phyloP scores from a whole-genome alignment of 1,284 basidiomycete species.

The Trametes pubescens region DNA sequence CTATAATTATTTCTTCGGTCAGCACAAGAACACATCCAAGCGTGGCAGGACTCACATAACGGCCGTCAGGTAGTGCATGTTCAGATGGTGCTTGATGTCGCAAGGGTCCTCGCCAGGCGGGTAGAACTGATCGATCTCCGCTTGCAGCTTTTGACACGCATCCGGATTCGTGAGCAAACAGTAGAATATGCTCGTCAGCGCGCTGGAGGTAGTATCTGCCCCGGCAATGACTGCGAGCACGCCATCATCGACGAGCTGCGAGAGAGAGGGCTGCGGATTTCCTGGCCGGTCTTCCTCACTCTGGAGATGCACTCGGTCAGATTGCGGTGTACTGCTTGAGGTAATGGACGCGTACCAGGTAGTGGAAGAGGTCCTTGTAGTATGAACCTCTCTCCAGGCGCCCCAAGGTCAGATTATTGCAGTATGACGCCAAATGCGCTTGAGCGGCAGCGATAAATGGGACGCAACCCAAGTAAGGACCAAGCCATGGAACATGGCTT shows the following conservation, averaged over 20 bases:
- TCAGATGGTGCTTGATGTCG: slow-evolving; percentile 31
- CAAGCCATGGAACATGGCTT: slow-evolving; percentile 35
- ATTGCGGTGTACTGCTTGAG: too few relatives aligned
- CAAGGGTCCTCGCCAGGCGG: slow-evolving; percentile 34
- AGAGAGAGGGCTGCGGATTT: not conserved
- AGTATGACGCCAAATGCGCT: not conserved
- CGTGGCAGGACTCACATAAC: slow-evolving; percentile 40
- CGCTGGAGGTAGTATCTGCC: slow-evolving; percentile 30
- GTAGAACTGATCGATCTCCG: slow-evolving; percentile 41
- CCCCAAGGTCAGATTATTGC: not conserved
- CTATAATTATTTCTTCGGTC: slow-evolving; percentile 41
- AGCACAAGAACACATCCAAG: slow-evolving; percentile 35
- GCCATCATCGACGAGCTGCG: not conserved
- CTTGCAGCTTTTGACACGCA: slow-evolving; percentile 31
- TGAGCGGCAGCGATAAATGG: slow-evolving; percentile 3
- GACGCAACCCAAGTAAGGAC: slow-evolving; percentile 20
- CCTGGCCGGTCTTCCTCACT: not conserved
- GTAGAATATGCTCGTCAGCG: slow-evolving; percentile 36
- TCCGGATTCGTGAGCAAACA: slow-evolving; percentile 33
- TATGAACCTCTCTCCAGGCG: not conserved
- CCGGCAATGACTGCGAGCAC: slow-evolving; percentile 13
- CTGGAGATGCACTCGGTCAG: not conserved
- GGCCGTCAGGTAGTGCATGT: slow-evolving; percentile 44
- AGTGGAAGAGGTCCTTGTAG: not conserved
- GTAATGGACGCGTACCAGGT: not conserved